These are phyloP conservation scores for Quillaja saponaria DNA, from an alignment of 306 rosid species.

Conservation along the genomic window DNA sequence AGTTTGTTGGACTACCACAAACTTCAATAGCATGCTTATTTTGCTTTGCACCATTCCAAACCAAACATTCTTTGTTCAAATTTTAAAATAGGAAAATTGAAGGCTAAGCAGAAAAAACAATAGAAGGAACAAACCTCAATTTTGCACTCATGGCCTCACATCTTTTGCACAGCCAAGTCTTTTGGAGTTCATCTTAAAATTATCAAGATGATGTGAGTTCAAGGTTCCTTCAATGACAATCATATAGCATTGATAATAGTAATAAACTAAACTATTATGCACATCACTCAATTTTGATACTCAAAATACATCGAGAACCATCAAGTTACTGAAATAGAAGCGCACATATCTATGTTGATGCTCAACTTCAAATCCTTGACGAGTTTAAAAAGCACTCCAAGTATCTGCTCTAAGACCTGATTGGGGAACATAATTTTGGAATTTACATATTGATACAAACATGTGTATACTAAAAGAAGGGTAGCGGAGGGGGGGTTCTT, in stretches of 20 bases:
- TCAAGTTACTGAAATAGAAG: slow-evolving; percentile 24
- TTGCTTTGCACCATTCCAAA: too few species aligned
- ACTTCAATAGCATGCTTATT: too few species aligned
- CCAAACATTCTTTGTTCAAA: too few species aligned
- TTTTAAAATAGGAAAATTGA: too few species aligned
- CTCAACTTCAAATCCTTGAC: slow-evolving; percentile 89
- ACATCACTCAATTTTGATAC: background rate
- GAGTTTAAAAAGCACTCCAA: slow-evolving; percentile 83
- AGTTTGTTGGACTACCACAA: too few species aligned
- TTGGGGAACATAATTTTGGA: slow-evolving; percentile 26
- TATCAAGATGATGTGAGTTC: slow-evolving; percentile 11
- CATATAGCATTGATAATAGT: background rate
- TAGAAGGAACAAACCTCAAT: slow-evolving; percentile 61
- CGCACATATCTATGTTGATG: slow-evolving; percentile 88
- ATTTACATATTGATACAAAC: slow-evolving; percentile 16
- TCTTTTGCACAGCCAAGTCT: slow-evolving; percentile 90
- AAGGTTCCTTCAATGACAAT: slow-evolving; percentile 5
- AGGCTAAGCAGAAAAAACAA: too few species aligned
- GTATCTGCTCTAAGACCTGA: slow-evolving; percentile 92
- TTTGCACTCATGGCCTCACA: slow-evolving; percentile 90
- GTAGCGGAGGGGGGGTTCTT: background rate
- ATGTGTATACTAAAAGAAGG: slow-evolving; percentile 12
- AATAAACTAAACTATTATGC: too few species aligned
- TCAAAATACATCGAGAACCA: slow-evolving; percentile 16
- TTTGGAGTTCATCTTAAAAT: slow-evolving; percentile 79